phyloP scores from a whole-genome alignment of 2,329 filamentous ascomycete genomes.

The Aspergillus tamarii region DNA sequence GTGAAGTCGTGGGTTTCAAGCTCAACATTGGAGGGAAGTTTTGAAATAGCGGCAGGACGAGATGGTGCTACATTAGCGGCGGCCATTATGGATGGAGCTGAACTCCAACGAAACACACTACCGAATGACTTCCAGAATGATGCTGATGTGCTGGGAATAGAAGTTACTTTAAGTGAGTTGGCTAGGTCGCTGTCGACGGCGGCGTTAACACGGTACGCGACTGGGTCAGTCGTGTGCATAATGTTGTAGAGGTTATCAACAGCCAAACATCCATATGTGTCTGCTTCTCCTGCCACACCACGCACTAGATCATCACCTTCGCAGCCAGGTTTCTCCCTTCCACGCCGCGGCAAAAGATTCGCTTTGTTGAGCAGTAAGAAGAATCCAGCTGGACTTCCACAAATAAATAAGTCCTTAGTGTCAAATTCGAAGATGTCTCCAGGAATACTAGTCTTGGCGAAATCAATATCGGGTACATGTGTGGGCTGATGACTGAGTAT shows the following conservation, averaged over 20 bases:
- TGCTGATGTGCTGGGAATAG: slow-evolving; percentile 73
- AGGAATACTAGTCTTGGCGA: slow-evolving; percentile 44
- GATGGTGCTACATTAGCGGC: slow-evolving; percentile 65
- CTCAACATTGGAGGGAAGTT: slow-evolving; percentile 74
- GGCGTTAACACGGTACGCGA: slow-evolving; percentile 90
- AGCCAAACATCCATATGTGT: slow-evolving; percentile 84
- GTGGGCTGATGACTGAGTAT: slow-evolving; percentile 90
- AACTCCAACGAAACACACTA: slow-evolving; percentile 62
- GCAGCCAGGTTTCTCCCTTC: slow-evolving; percentile 73
- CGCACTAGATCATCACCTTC: slow-evolving; percentile 64
- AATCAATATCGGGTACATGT: slow-evolving; percentile 55
- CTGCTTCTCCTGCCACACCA: slow-evolving; percentile 74
- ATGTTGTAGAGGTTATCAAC: slow-evolving; percentile 98
- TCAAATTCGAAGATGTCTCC: slow-evolving; percentile 81
- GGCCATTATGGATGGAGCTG: slow-evolving; percentile 55
- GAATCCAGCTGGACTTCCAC: slow-evolving; percentile 88
- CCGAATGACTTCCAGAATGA: slow-evolving; percentile 68
- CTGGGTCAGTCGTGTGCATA: slow-evolving; percentile 74
- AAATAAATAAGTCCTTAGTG: slow-evolving; percentile 84
- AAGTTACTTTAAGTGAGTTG: slow-evolving; percentile 72
- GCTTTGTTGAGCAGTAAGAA: slow-evolving; percentile 84
- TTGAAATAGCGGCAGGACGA: slow-evolving; percentile 60
- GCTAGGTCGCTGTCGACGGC: slow-evolving; percentile 83
- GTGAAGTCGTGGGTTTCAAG: slow-evolving; percentile 95
- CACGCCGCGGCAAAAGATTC: slow-evolving; percentile 73